phyloP scores from a whole-genome alignment of 1,139 yeast species.

The Suhomyces yuchorum region DNA sequence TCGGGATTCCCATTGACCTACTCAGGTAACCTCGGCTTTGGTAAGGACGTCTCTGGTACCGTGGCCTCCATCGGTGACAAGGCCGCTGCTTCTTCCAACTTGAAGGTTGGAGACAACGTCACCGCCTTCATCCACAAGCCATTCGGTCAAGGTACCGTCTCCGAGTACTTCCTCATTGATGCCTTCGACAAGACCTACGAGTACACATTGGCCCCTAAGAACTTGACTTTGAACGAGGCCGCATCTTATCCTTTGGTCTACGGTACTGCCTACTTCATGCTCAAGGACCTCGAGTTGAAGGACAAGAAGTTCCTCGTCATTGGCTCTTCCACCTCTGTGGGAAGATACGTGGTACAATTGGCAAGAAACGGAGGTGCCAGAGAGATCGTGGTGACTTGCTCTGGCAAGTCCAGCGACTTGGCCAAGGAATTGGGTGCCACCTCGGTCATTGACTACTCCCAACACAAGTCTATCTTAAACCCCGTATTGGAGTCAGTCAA shows the following conservation, averaged over 20 bases:
- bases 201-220: conserved; percentile 49
- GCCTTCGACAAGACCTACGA: conserved; percentile 43
- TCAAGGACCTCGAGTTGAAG: conserved; percentile 33
- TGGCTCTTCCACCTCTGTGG: conserved; percentile 80
- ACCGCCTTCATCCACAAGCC: conserved; percentile 56
- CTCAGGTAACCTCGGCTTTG: conserved; percentile 54
- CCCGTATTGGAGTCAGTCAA: conserved; percentile 33
- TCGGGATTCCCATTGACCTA: conserved; percentile 25
- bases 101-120: conserved; percentile 63
- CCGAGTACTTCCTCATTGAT: conserved; percentile 44
- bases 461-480: conserved; percentile 26
- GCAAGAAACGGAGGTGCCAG: conserved; percentile 50
- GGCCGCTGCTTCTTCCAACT: conserved; percentile 30
- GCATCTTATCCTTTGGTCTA: conserved; percentile 59
- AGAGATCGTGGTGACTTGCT: conserved; percentile 48
- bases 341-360: conserved; percentile 59
- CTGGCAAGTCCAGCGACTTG: conserved; percentile 38
- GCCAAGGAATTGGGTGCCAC: conserved; percentile 56
- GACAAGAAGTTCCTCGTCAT: conserved; percentile 52
- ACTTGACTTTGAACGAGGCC: conserved; percentile 54
- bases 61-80: conserved; percentile 59
- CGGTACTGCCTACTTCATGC: conserved; percentile 56
- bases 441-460: conserved; percentile 51
- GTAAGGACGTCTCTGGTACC: conserved; percentile 70
- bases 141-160: conserved; percentile 53